These are phyloP conservation scores for Cokeromyces recurvatus DNA, from an alignment of 371 early-diverging fungal species.

Conservation along the genomic window DNA sequence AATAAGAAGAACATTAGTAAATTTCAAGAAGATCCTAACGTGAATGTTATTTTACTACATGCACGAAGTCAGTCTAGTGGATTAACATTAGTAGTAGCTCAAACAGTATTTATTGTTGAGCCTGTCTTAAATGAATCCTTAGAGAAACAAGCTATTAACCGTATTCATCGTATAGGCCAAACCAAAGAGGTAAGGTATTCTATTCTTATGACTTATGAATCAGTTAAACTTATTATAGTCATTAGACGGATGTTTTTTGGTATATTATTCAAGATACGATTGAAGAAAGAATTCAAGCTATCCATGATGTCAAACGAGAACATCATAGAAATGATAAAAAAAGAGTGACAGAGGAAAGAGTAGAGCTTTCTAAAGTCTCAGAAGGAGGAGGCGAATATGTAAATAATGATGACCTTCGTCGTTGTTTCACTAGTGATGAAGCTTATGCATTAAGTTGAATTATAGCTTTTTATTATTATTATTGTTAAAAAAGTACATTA, in stretches of 20 bases:
- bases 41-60: conserved; percentile 48
- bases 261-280: conserved; percentile 37
- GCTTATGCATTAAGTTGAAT: too few species aligned
- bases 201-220: not conserved
- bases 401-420: conserved; percentile 9
- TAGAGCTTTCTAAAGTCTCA: not conserved
- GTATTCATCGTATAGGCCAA: conserved; percentile 37
- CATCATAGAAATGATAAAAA: not conserved
- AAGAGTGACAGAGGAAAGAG: not conserved
- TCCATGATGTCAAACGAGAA: conserved; percentile 34
- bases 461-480: too few species aligned
- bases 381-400: conserved; percentile 15
- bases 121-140: conserved; percentile 47
- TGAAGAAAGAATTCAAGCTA: conserved; percentile 44
- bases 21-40: conserved; percentile 36
- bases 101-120: conserved; percentile 52
- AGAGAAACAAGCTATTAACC: conserved; percentile 52
- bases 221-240: conserved; percentile 8
- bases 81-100: conserved; percentile 42
- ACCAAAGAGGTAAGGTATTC: conserved; percentile 17
- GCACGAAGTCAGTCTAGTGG: conserved; percentile 48
- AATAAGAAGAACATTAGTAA: conserved; percentile 18
- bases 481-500: not conserved
- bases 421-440: conserved; percentile 8
- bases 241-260: conserved; percentile 23